Evolutionary conservation across 768 basidiomycete genomes (phyloP), one percentile per base, ranked within the genome.

Genomic region (Strobilomyces dryophilus): DNA sequence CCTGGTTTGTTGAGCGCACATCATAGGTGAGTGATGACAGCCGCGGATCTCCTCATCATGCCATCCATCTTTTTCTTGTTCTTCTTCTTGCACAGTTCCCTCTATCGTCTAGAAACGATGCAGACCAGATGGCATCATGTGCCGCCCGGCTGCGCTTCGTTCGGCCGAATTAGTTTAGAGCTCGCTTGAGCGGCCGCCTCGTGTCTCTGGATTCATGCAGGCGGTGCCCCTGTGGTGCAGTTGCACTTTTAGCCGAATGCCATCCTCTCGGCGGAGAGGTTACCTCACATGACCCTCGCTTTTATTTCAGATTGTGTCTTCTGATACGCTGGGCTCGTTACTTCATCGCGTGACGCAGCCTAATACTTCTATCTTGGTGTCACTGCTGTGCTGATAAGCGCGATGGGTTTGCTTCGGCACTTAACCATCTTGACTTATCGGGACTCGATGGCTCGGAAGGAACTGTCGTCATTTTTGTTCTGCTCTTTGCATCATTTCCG

Each of bases 1-100:
- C 84, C 89, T 35, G 97, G 97, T 47, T 76, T 99, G 42, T 84
- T 97, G 49, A 89, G 85, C 55, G 92, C 92, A 43, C 70, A 75
- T 47, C 92, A 97, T 71, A 82, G 95, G 94, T 97, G 69, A 79
- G 89, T 72, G 31, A 49, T 54, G 18, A 29, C 14, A 24, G 48
- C 49, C 64, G 31, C 7, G 11, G 15, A 36, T 29, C 20, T 20
- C 10, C 31, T 46, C 36, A 48, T 47, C 49, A 8, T 50, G 2
- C 29, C 9, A 12, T 35, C 35, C 35, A 12, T 35, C 35, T 8
- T 49, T 29, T 37, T 29, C 29, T 31, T 18, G 20, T 27, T 2
- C 35, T 41, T 46, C 37, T 6, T 48, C 32, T 14, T 44, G 44
- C 21, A 17, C 43, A 35, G 32, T 29, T 9, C 40, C 14, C 41